phyloP scores from a whole-genome alignment of 352 stramenopile genomes.

The Phytophthora cryptogea region DNA sequence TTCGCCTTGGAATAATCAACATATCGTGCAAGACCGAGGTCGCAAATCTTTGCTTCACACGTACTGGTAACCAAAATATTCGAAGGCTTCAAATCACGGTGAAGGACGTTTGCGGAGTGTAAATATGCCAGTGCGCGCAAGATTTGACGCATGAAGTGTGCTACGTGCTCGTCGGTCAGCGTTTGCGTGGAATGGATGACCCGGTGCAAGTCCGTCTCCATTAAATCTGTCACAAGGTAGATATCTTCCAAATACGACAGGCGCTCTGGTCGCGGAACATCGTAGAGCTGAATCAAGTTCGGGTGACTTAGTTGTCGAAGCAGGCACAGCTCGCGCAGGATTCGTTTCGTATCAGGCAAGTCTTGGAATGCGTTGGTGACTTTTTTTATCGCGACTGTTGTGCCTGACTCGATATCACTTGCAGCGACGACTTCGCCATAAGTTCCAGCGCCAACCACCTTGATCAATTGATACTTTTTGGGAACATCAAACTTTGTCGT shows the following conservation, averaged over 20 bases:
- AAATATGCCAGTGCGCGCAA: constrained; percentile 96
- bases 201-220: constrained; percentile 93
- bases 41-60: constrained; percentile 96
- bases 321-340: constrained; percentile 94
- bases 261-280: constrained; percentile 92
- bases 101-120: constrained; percentile 96
- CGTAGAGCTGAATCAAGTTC: constrained; percentile 94
- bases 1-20: constrained; percentile 67
- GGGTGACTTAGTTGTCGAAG: constrained; percentile 87
- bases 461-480: constrained; percentile 83
- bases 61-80: constrained; percentile 98
- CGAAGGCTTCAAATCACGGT: constrained; percentile 95
- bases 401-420: constrained; percentile 75
- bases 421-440: constrained; percentile 85
- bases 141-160: constrained; percentile 98
- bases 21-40: constrained; percentile 92
- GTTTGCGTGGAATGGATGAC: constrained; percentile 93
- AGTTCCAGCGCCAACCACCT: constrained; percentile 77
- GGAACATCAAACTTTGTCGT: constrained; percentile 75
- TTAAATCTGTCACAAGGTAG: constrained; percentile 96
- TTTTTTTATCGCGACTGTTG: constrained; percentile 96
- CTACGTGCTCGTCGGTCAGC: constrained; percentile 91
- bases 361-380: constrained; percentile 86
- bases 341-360: constrained; percentile 87
- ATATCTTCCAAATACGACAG: constrained; percentile 96